Base-by-base conservation (phyloP, 805 yeast species). In the Wickerhamomyces mucosus region DNA sequence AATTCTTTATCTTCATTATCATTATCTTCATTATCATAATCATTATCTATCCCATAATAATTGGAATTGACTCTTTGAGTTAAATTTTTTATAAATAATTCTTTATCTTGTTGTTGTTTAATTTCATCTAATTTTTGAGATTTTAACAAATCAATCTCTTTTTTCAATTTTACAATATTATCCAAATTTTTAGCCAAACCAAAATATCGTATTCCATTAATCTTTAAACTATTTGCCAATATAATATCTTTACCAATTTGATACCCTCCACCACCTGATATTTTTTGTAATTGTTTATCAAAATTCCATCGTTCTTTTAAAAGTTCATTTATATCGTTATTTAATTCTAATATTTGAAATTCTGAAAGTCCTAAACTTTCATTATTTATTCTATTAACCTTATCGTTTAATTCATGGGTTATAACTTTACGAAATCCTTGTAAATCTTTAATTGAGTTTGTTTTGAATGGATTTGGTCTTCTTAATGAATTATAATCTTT, bases 171-270 rank as follows among this genome's bases (percentile, higher is more conserved):
- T 32, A 65, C 59, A 7, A 80, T 88, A 39, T 82, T 95, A 0
- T 85, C 80, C 7, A 86, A 56, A 27, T 84, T 89, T 32, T 72
- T 64, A 0, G 95, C 95, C 29, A 95, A 56, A 0, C 96, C 96
- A 55, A 74, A 88, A 53, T 81, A 88, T 34, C 79, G 58, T 15
- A 45, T 39, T 2, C 45, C 48, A 27, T 42, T 34, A 9, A 40
- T 38, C 30, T 32, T 36, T 25, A 36, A 48, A 21, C 46, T 52
- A 13, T 36, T 41, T 13, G 29, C 29, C 16, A 30, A 35, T 22
- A 31, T 34, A 23, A 34, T 41, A 26, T 29, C 35, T 23, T 33
- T 41, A 19, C 48, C 43, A 29, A 29, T 27, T 19, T 36, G 52
- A 14, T 70, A 47, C 9, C 22, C 21, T 2, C 37, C 10, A 46